Base-by-base conservation (phyloP, 2,329 filamentous ascomycete genomes). In the Colletotrichum falcatum region DNA sequence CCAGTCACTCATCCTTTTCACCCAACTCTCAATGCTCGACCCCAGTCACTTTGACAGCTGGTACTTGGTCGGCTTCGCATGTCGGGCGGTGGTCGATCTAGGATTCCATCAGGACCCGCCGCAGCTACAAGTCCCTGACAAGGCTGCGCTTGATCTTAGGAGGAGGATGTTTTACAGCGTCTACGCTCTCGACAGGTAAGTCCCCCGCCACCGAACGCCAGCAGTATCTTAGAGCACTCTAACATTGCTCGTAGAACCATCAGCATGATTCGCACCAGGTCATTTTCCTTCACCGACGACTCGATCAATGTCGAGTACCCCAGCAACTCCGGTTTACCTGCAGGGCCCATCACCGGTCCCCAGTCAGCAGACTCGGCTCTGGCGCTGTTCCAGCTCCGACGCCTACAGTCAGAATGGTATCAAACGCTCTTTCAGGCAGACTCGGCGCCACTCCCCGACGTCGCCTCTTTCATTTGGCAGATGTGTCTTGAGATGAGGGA, bases 231-330 rank as follows among this genome's bases (percentile, higher is more conserved):
- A 7, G 12, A 0, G 56, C 35, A 6, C 23, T 65, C 70, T 72
- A 26, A 74, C 30, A 37, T 5, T 12, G 55, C 1, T 63, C 73
- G 23, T 23, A 94, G 94, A 77, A 91, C 93, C 14, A 95, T 97
- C 55, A 97, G 94, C 75, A 92, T 97, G 84, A 93, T 95, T 5
- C 90, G 97, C 74, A 93, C 93, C 14, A 88, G 94, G 42, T 91
- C 94, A 0, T 98, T 98, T 79, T 97, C 95, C 0, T 98, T 98
- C 77, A 95, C 94, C 0, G 95, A 98, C 77, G 94, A 95, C 66
- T 92, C 95, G 7, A 88, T 93, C 33, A 91, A 93, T 74, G 95
- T 98, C 37, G 89, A 88, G n/a, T 88, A 94, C 72, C 94, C 94
- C 1, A 86, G 88, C 64, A 79, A 82, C 9, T 78, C 82, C n/a